phyloP scores from a whole-genome alignment of 345 rosid species.

The Hibiscus syriacus region DNA sequence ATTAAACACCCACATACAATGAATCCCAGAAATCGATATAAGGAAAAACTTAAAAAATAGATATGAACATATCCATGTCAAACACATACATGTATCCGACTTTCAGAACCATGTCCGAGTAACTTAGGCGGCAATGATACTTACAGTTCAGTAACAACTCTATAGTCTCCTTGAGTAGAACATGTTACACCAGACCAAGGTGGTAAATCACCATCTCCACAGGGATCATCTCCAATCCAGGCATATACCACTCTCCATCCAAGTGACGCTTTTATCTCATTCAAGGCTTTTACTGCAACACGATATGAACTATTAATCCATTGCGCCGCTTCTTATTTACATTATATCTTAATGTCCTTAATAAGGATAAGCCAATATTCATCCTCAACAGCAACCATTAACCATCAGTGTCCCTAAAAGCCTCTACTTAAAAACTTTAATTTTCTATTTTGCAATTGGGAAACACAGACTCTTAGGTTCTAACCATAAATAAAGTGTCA shows the following conservation, averaged over 20 bases:
- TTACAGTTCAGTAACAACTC: slow-evolving; percentile 86
- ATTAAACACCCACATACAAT: not conserved
- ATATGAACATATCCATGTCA: not conserved
- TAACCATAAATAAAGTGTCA: not conserved
- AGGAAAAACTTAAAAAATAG: not conserved
- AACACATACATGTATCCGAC: not conserved
- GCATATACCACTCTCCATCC: slow-evolving; percentile 98
- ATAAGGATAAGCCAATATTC: not conserved
- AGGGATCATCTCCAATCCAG: slow-evolving; percentile 98
- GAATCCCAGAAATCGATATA: not conserved
- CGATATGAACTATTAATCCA: not conserved
- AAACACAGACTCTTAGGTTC: not conserved
- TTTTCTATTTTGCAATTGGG: not conserved
- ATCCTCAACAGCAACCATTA: not conserved
- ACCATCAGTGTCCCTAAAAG: not conserved
- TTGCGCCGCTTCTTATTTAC: not conserved
- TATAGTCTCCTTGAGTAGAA: slow-evolving; percentile 77
- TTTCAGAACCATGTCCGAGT: not conserved
- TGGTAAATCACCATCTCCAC: slow-evolving; percentile 79
- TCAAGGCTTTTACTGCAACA: slow-evolving; percentile 79
- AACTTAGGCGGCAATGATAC: not conserved
- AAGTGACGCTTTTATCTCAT: slow-evolving; percentile 91
- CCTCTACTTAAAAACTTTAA: not conserved
- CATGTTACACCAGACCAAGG: slow-evolving; percentile 98
- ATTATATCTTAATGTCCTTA: not conserved